phyloP scores from a whole-genome alignment of 1,284 basidiomycete species.

The Thecaphora thlaspeos region DNA sequence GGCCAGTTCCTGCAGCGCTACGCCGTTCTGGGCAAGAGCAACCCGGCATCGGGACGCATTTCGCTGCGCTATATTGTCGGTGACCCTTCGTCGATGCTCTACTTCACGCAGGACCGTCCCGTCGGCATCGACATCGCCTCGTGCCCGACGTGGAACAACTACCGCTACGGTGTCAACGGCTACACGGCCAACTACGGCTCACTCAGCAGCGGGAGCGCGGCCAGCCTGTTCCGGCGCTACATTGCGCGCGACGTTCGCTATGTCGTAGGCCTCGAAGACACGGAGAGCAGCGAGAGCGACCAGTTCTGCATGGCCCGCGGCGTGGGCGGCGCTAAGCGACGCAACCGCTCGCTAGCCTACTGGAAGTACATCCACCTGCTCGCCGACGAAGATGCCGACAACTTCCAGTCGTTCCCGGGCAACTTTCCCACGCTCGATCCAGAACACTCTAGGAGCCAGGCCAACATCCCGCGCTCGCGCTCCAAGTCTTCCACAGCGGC shows the following conservation, averaged over 20 bases:
- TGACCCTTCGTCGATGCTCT: conserved; percentile 39
- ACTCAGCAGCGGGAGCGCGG: conserved; percentile 2
- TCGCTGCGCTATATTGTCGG: conserved; percentile 40
- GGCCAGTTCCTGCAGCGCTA: conserved; percentile 44
- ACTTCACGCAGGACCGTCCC: conserved; percentile 45
- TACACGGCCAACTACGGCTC: conserved; percentile 15
- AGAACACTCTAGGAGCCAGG: conserved; percentile 7
- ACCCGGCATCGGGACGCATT: conserved; percentile 10
- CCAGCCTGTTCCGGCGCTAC: conserved; percentile 27
- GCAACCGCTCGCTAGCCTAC: conserved; percentile 34
- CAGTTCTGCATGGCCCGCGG: conserved; percentile 42
- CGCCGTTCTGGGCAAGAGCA: conserved; percentile 26
- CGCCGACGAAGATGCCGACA: conserved; percentile 6
- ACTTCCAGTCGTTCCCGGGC: conserved; percentile 26
- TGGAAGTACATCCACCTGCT: conserved; percentile 51
- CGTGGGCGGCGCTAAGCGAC: conserved; percentile 25
- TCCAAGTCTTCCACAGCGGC: conserved; percentile 6
- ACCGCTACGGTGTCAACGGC: conserved; percentile 31
- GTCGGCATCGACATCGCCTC: conserved; percentile 11
- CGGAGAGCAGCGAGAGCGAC: conserved; percentile 24
- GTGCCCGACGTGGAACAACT: conserved; percentile 37
- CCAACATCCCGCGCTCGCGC: conserved; percentile 8
- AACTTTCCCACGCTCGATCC: conserved; percentile 29
- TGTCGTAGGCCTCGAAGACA: conserved; percentile 35
- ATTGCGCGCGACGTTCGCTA: conserved; percentile 38